Evolutionary conservation across 306 rosid genomes (phyloP), one percentile per base, ranked within the genome.

Genomic region (Ormosia semicastrata): DNA sequence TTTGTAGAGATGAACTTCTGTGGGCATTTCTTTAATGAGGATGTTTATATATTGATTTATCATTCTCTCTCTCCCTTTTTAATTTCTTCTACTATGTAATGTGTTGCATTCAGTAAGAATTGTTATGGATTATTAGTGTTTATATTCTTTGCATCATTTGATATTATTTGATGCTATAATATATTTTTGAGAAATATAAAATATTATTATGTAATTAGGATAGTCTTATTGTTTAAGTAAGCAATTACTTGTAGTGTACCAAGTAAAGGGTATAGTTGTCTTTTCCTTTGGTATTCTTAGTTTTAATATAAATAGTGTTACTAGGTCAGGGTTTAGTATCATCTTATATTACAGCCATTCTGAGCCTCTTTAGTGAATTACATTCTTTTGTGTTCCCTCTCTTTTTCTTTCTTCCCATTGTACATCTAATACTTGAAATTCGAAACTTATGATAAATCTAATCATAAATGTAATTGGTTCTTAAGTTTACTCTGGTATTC

Each of bases 81-180:
- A 44, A 17, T 46, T 73, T 50, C 30, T 56, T 73, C 68, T 47
- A 50, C 15, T 79, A 32, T 39, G 9, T 57, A 78, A 41, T 46
- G 37, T 70, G 8, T 44, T 58, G 66, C 49, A 47, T 18, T 56
- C 9, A 56, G 18, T 13, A 41, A 30, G n/a, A 50, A 32, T 47
- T 76, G 4, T 76, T 64, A n/a, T 46, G 67, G 39, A 59, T 49
- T 59, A 6, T 49, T 60, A 77, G 66, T 76, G 53, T 39, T 39
- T 76, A 15, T 82, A 58, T 43, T 75, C 36, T 36, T 75, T 46
- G 53, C 30, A 11, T 34, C 40, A 32, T 36, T 50, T 8, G 15
- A 43, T 50, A 30, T 50, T 50, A 6, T 60, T 24, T 50, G 39
- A 66, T 66, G 36, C 58, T 77, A 8, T 9, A 53, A 17, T 53